Percentiles rank a stretch among this genome's conserved stretches.
These are phyloP conservation scores for Ailanthus altissimus DNA, from an alignment of 345 rosid species.

Conservation along the genomic window DNA sequence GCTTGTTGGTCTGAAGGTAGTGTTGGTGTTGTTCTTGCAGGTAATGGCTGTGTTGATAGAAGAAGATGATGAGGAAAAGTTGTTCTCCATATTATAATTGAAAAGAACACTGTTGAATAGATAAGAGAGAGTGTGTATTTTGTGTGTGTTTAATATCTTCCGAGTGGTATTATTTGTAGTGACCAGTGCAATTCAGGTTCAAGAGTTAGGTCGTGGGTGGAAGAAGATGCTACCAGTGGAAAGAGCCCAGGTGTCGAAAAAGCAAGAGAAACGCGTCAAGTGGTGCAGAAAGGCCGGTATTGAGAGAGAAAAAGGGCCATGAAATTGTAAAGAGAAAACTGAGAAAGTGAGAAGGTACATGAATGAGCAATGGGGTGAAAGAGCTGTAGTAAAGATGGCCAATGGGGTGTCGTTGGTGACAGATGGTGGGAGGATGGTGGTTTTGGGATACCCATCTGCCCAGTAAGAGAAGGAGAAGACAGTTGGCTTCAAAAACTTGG, in stretches of 20 bases:
- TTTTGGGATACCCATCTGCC: constrained; percentile 42
- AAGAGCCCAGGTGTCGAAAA: constrained; percentile 34
- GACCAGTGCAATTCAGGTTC: constrained; percentile 17
- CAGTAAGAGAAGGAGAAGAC: constrained; percentile 29
- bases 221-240: constrained; percentile 30
- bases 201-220: constrained; percentile 22
- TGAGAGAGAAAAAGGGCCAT: constrained; percentile 16
- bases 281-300: constrained; percentile 15
- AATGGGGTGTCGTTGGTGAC: constrained; percentile 28
- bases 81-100: constrained; percentile 9
- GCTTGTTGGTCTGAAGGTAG: constrained; percentile 1
- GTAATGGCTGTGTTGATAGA: constrained; percentile 1
- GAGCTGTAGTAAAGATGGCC: constrained; percentile 7
- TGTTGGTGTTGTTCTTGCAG: neutral
- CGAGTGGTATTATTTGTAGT: constrained; percentile 7
- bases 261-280: constrained; percentile 39
- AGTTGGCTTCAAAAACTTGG: constrained; percentile 30
- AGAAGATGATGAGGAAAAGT: neutral
- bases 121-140: neutral
- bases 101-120: constrained; percentile 9
- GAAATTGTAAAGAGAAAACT: constrained; percentile 8
- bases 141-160: neutral
- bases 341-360: constrained; percentile 9
- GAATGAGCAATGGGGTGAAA: constrained; percentile 14
- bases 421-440: constrained; percentile 37